Base-by-base conservation (phyloP, 345 rosid genomes). In the Eucalyptus virginea region DNA sequence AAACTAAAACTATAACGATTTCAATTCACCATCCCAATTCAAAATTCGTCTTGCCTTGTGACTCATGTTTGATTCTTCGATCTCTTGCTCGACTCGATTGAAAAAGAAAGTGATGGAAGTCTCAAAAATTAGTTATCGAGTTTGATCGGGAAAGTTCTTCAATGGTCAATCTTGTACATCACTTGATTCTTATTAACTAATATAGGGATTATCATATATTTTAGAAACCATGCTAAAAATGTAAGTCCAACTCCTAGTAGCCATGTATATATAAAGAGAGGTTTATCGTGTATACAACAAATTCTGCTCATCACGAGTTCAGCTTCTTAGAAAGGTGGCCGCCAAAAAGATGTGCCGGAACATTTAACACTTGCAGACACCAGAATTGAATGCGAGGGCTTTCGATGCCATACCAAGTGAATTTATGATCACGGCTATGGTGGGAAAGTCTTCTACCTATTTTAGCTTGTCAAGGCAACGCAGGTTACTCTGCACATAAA, bases 121-220 rank as follows among this genome's bases (percentile, higher is more conserved):
- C 24, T 52, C 5, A 4, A 52, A 8, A 0, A 52, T 52, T 21
- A 52, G 58, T 52, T 52, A 52, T 52, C 5, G 11, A 52, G 58
- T 56, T 56, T 24, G 62, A 23, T 24, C 0, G 2, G 62, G 30
- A 56, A 56, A 56, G 62, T 1, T 56, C 30, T 56, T 56, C 12
- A 24, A 1, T 23, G 30, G 13, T 56, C 14, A 10, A 56, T 56
- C 14, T 56, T 2, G 30, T 23, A 24, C 6, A 56, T 56, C 62
- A 23, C 13, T 56, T 1, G 30, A 56, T 56, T 24, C 62, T 56
- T 11, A 56, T 56, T 56, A 56, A 56, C 28, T 5, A 56, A 56
- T 24, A 1, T 26, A 2, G 1, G 1, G 14, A 56, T 56, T 56
- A 2, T 24, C 28, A 23, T 56, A 56, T 56, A 23, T 1, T 21